These are phyloP conservation scores for Westerdykella sp. DNA, from an alignment of 2,329 filamentous ascomycete genomes.

Conservation along the genomic window DNA sequence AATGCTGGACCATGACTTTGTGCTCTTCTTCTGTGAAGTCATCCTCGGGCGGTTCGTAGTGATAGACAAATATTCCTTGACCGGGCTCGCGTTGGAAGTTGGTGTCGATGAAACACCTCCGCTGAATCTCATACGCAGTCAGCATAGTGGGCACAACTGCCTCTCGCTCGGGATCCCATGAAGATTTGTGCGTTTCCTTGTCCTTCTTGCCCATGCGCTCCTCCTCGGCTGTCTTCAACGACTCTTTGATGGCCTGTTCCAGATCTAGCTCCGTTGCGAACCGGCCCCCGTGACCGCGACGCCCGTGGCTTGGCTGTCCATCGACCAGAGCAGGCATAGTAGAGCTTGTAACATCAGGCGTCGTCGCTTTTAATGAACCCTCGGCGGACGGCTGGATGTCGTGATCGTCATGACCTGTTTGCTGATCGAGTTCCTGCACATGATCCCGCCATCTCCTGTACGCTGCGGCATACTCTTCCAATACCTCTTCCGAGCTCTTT, in stretches of 20 bases:
- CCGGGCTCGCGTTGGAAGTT: constrained; percentile 60
- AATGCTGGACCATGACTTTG: constrained; percentile 65
- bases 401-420: constrained; percentile 35
- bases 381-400: constrained; percentile 32
- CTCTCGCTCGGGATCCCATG: constrained; percentile 70
- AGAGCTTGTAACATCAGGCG: constrained; percentile 43
- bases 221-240: constrained; percentile 59
- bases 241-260: constrained; percentile 65
- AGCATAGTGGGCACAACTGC: constrained; percentile 67
- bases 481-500: constrained; percentile 19
- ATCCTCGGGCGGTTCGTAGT: constrained; percentile 65
- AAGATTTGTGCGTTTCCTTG: constrained; percentile 56
- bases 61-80: constrained; percentile 62
- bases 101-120: constrained; percentile 57
- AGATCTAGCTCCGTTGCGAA: constrained; percentile 62
- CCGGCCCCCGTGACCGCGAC: constrained; percentile 26
- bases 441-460: constrained; percentile 40
- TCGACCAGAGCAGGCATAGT: constrained; percentile 25
- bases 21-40: constrained; percentile 70
- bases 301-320: constrained; percentile 19
- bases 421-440: constrained; percentile 38
- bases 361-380: constrained; percentile 30
- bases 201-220: constrained; percentile 63
- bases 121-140: constrained; percentile 53
- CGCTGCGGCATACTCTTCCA: constrained; percentile 32